These are phyloP conservation scores for Neonectria magnoliae DNA, from an alignment of 2,329 filamentous ascomycete species.

Conservation along the genomic window DNA sequence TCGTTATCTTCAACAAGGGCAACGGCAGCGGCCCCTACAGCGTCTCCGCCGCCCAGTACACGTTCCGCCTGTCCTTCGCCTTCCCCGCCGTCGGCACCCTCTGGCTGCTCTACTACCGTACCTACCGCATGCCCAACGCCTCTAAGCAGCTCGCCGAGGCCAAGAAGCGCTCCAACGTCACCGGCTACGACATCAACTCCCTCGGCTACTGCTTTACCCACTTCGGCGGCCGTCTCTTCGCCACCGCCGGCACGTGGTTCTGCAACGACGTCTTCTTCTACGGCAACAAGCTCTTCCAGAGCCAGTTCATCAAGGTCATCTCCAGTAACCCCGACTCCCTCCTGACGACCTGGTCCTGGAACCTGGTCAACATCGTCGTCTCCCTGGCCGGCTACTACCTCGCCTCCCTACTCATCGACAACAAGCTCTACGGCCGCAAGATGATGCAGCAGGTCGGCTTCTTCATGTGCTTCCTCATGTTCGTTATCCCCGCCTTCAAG, in stretches of 20 bases:
- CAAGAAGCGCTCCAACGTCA: constrained; percentile 88
- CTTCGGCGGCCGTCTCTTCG: constrained; percentile 87
- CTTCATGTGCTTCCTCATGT: constrained; percentile 91
- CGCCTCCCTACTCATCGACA: constrained; percentile 89
- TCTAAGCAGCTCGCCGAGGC: constrained; percentile 82
- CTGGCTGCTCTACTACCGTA: constrained; percentile 96
- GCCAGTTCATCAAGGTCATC: constrained; percentile 86
- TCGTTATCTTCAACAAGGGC: constrained; percentile 89
- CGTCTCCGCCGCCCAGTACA: constrained; percentile 81
- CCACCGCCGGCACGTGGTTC: constrained; percentile 91
- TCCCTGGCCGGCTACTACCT: constrained; percentile 90
- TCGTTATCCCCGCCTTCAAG: constrained; percentile 89
- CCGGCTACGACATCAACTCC: constrained; percentile 90
- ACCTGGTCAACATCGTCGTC: constrained; percentile 88
- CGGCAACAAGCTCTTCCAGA: constrained; percentile 97
- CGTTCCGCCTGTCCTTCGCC: constrained; percentile 91
- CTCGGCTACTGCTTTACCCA: constrained; percentile 80
- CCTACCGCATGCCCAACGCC: constrained; percentile 91
- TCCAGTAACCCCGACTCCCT: constrained; percentile 75
- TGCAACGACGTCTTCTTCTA: constrained; percentile 99
- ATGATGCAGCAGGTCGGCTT: constrained; percentile 97
- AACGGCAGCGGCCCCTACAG: constrained; percentile 80
- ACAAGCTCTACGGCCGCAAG: constrained; percentile 96
- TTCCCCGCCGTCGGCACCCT: constrained; percentile 90
- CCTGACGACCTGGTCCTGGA: constrained; percentile 91